Conservation (phyloP, 495 filamentous ascomycete genomes). For the Ascodesmis nigricans region DNA sequence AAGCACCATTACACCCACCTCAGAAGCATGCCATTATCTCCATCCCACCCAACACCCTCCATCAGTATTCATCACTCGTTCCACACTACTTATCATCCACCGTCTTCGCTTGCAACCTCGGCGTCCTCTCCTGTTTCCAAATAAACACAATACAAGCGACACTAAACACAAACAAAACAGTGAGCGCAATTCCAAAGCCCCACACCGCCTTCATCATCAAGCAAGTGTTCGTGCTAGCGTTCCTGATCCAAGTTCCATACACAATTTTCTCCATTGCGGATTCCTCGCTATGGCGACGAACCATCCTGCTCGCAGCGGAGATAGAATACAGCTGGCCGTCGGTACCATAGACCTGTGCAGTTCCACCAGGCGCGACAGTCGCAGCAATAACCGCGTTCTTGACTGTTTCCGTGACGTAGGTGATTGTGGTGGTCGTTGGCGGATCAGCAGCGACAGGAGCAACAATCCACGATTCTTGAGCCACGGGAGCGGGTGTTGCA, state of each 20-base stretch:
- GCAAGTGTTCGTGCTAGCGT: conserved; percentile 43
- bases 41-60: too few species aligned
- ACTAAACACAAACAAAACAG: conserved; percentile 51
- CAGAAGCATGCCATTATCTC: too few species aligned
- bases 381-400: conserved; percentile 11
- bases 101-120: conserved; percentile 1
- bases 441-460: neutral
- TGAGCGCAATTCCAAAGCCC: conserved; percentile 69
- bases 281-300: conserved; percentile 20
- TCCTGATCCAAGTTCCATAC: conserved; percentile 39
- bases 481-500: too few species aligned
- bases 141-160: conserved; percentile 34
- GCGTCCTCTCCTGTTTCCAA: conserved; percentile 32
- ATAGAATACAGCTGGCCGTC: conserved; percentile 19
- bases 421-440: neutral
- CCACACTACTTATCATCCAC: conserved; percentile 2
- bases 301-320: conserved; percentile 20
- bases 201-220: conserved; percentile 72
- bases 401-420: conserved; percentile 8
- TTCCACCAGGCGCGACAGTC: neutral
- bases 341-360: conserved; percentile 12
- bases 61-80: neutral
- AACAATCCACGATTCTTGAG: too few species aligned
- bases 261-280: conserved; percentile 29
- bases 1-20: too few species aligned